Base-by-base conservation (phyloP, 805 yeast species). In the Sugiyamaella americana region DNA sequence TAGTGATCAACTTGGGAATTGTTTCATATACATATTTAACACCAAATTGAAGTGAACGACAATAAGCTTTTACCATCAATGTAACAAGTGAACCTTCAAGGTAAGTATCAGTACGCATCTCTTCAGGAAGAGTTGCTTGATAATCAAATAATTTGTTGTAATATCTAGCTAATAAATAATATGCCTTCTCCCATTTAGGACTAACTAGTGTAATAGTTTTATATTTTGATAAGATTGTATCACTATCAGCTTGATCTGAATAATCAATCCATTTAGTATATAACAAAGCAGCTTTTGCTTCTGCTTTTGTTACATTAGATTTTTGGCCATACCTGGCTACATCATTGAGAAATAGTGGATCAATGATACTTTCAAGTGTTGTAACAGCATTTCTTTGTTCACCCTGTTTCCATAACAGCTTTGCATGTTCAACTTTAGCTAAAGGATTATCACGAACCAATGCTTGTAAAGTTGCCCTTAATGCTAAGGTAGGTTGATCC, bases 251-350 rank as follows among this genome's bases (percentile, higher is more conserved):
- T 59, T 86, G 89, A 43, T 87, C 89, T 0, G 96, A 85, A 30
- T 71, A 71, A 58, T 88, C 96, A 16, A 88, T 68, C 98, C 98
- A 93, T 52, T 80, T 78, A 0, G 96, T 86, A 59, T 86, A 86
- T 49, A 82, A 81, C 41, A 89, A 66, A 44, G 85, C 84, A n/a
- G 79, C 76, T 41, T 70, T 57, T 1, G 78, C 71, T 30, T 47
- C 37, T 13, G 44, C 43, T 10, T 46, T 47, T 24, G 23, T 18
- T 26, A 26, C 32, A 13, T 26, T 13, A 8, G 32, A 13, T 8
- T 26, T 13, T 40, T 43, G 40, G 39, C 42, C 2, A 32, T 24
- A 6, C 35, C 50, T 16, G 51, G 50, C 13, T 26, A 8, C 21
- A 1, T 46, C 41, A 3, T 34, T 23, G 10, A 55, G 42, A 34